Evolutionary conservation across 805 yeast genomes (phyloP), one percentile per base, ranked within the genome.

Genomic region (Starmerella scarabaei): DNA sequence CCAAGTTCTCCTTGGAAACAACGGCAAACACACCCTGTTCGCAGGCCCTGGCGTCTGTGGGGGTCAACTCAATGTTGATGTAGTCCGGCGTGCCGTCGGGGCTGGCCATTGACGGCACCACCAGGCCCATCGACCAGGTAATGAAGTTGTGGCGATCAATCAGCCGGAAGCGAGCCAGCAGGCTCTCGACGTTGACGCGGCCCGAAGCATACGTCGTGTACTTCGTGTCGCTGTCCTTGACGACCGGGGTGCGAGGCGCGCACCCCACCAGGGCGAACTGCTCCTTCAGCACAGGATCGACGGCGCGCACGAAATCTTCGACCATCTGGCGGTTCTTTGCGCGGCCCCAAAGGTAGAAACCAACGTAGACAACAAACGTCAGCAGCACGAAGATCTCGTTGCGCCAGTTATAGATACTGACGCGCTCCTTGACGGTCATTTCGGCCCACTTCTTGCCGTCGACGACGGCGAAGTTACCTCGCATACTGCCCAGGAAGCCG

Each of bases 1-100:
- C 75, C 95, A 91, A 83, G 47, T 73, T 72, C 32, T 75, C 68
- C 64, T 91, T 91, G 57, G 88, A 76, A 17, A 85, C 94, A 55
- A 91, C 65, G 16, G 91, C 86, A 58, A 80, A 71, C 49, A 86
- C 74, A 53, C 81, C 85, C 55, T 76, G 76, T 52, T 80, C 84
- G 51, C 73, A 68, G 16, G 61, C 64, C 5, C 55, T 50, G 21
- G 67, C 55, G 30, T 61, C 62, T 26, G 41, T 39, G 44, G 86
- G 74, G 29, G 67, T 68, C 44, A 88, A 63, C 32, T 71, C 75
- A 41, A 79, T 75, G 26, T 65, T 66, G 52, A 82, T 80, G 40
- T 66, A 68, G 40, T 79, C 75, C 16, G 63, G 58, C 18, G 74
- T 70, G 19, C 76, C 54, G 30, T 48, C 51, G 20, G 50, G 40